Evolutionary conservation across 2,329 filamentous ascomycete genomes (phyloP), one percentile per base, ranked within the genome.

Genomic region (Ophiostoma australiae): DNA sequence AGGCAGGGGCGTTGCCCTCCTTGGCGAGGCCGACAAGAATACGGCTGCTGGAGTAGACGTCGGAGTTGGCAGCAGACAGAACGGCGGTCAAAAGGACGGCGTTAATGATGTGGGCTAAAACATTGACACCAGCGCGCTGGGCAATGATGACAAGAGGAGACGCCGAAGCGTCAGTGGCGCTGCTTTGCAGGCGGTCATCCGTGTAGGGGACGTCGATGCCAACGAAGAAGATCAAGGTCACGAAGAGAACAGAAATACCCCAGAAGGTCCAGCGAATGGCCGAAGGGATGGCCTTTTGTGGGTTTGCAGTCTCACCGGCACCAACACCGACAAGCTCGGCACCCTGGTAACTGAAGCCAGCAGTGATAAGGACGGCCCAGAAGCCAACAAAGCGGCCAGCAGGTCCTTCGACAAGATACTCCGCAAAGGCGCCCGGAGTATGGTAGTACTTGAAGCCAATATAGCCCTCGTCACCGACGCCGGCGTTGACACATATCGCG

Each of bases 131-230:
- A 1, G 90, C 90, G 52, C 86, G 84, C n/a, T 85, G 83, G 66
- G 90, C 88, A 33, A 90, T 91, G 73, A 93, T 91, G 72, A 94
- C 90, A 75, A 89, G 92, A 41, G 85, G 79, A 7, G 85, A 85
- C 73, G 87, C 86, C 2, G 76, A 84, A 69, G 79, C 79, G 1
- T 79, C 74, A 71, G 79, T 80, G 48, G 70, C 72, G 2, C 79
- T 77, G 67, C 84, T 84, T 11, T 79, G 52, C 15, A 86, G 80
- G 13, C 74, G 27, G 0, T 73, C 63, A 69, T 79, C 78, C 78
- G 90, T 81, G 80, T 89, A 90, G 0, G 88, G 87, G 1, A 91
- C 86, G 13, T 89, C 82, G 81, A 90, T 90, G 71, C 89, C 89
- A 4, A 91, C 80, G 58, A 91, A 83, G 67, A 91, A 81, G 20